Evolutionary conservation across 2,329 filamentous ascomycete species (phyloP), one percentile per base, ranked within the genome.

Genomic region (Epicoccum nigrum): DNA sequence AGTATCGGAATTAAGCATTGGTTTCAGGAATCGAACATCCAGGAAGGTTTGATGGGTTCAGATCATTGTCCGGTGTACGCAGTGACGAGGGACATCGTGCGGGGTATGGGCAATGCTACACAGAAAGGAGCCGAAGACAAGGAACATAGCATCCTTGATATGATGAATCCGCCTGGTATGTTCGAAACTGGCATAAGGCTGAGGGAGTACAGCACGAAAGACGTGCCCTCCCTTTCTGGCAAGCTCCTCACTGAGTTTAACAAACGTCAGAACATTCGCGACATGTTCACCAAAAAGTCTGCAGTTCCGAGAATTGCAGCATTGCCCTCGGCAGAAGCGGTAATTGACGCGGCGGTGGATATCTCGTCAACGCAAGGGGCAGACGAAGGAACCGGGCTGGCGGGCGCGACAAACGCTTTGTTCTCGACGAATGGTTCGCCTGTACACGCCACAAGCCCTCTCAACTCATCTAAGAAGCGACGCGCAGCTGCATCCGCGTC

Each of bases 1-100:
- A 94, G 86, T 58, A 79, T 87, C 32, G 82, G 83, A 28, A 89
- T 96, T 78, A 89, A 86, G 64, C 77, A 83, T 43, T 97, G 92
- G 91, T 89, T 96, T 64, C 79, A 77, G 20, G 84, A 86, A 34
- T 84, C 90, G 6, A 86, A 97, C 64, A 97, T 97, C 25, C 94
- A 97, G 70, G 91, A 96, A 73, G 92, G 92, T 0, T 77, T 97
- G 17, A 88, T 96, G 77, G 94, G 94, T 0, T 97, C 93, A 1
- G 94, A 99, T 68, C 94, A 99, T 72, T 99, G 94, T 64, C 94
- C 94, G 0, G 93, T 97, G 1, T 97, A 88, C 70, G 91, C 87
- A 1, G 81, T 83, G 2, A 78, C 95, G 19, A 84, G 86, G 15
- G 84, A 92, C 28, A 77, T 67, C 2, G 83, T 96, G 2, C 64